Evolutionary conservation across 1,139 yeast genomes (phyloP), one percentile per base, ranked within the genome.

Genomic region (Debaryomyces sp.): DNA sequence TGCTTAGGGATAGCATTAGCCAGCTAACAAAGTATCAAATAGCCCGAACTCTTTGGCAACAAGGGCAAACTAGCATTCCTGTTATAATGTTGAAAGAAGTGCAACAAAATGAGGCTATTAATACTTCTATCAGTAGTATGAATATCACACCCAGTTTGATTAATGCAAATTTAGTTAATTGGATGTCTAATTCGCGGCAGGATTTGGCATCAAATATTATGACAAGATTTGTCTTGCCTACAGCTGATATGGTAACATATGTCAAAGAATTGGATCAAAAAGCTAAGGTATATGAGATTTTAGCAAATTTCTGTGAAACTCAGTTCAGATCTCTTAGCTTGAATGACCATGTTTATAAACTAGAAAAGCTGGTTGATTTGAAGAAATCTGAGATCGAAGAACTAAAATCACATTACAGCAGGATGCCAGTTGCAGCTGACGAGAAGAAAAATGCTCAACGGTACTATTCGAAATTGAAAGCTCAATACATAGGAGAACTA

Each of bases 251-350:
- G 9, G 62, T 70, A 12, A 52, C 56, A 7, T 43, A 45, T 0
- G 55, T 63, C 9, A 49, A 59, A 23, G 55, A 60, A 37, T 58
- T 56, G 41, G 18, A 56, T 35, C 58, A 61, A 52, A 46, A 61
- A 46, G 79, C 87, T 0, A 66, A 70, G 32, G 76, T 84, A 1
- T 87, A 67, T 58, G 85, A 80, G 52, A 71, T 76, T 3, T 78
- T 88, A 57, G 98, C 92, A 0, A 73, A 76, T 30, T 92, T 92
- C 60, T 89, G 97, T 61, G 89, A 88, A 56, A 68, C 70, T 6
- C 95, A 89, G 57, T 70, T 80, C 41, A 77, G 78, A 52, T 76
- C 81, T 2, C 62, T 73, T 3, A 66, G 68, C 1, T 60, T 78
- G 13, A 70, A 66, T 34, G 80, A 75, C 10, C 80, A 80, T 24